Evolutionary conservation across 106 monocot species (phyloP).

Genomic region (Dendrobium officinale): DNA sequence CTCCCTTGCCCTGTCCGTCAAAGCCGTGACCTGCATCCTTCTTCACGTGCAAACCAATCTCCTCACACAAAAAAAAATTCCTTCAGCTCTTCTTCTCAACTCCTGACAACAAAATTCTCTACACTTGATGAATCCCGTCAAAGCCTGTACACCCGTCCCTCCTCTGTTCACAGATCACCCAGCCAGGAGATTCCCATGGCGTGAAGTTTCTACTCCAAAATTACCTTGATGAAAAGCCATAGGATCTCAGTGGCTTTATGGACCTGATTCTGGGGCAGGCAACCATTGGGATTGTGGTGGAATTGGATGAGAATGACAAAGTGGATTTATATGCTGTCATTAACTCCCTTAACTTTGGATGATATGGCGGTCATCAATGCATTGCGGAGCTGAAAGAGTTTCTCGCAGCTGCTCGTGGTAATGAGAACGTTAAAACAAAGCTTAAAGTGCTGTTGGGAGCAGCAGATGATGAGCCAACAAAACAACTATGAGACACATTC

Average conservation of each 20-base stretch:
- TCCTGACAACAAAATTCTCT: too few relatives aligned
- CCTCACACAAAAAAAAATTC: too few relatives aligned
- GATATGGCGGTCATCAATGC: constrained; percentile 55
- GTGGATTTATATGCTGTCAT: constrained; percentile 57
- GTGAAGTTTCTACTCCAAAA: constrained; percentile 61
- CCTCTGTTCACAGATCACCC: constrained; percentile 11
- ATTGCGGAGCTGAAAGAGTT: constrained; percentile 55
- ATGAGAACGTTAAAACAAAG: constrained; percentile 36
- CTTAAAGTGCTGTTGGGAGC: constrained; percentile 28
- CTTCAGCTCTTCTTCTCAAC: too few relatives aligned
- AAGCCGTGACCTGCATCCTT: too few relatives aligned
- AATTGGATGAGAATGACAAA: constrained; percentile 31
- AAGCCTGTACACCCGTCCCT: too few relatives aligned
- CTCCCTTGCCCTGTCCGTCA: too few relatives aligned
- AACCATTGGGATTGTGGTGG: constrained; percentile 81
- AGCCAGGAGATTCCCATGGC: constrained; percentile 65
- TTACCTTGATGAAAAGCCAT: constrained; percentile 54
- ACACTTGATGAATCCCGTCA: too few relatives aligned
- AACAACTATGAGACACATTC: constrained; percentile 69
- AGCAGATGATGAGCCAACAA: constrained; percentile 59
- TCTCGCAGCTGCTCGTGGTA: constrained; percentile 34
- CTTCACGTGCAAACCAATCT: too few relatives aligned
- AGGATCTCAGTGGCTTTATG: constrained; percentile 86
- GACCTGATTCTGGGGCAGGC: constrained; percentile 84
- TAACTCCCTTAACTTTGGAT: constrained; percentile 60